A percentile compares a stretch with the other conserved stretches of the same genome.
phyloP scores from a whole-genome alignment of 148 eudicot genomes.

The Vaccinium darrowii region DNA sequence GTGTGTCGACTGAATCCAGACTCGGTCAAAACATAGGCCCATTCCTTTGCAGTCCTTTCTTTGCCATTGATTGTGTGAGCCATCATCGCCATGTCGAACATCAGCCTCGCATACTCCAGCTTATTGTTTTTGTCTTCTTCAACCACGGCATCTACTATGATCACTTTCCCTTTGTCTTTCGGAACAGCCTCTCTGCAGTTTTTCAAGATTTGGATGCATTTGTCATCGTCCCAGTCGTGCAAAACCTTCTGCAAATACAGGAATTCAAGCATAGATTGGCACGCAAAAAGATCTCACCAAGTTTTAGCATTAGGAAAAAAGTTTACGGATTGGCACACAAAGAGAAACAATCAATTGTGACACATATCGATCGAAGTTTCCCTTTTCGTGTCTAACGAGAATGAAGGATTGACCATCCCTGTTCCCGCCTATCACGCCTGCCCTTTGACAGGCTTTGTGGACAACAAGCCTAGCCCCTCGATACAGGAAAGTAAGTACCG shows the following conservation, averaged over 20 bases:
- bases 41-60: slow-evolving; percentile 63
- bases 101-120: slow-evolving; percentile 42
- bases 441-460: too few species aligned
- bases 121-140: slow-evolving; percentile 34
- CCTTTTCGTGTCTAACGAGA: too few species aligned
- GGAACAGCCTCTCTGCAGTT: slow-evolving; percentile 57
- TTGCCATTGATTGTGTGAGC: slow-evolving; percentile 74
- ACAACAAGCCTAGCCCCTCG: too few species aligned
- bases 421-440: too few species aligned
- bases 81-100: slow-evolving; percentile 80
- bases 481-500: too few species aligned
- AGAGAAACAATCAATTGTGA: too few species aligned
- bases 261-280: background rate
- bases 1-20: slow-evolving; percentile 50
- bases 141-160: slow-evolving; percentile 62
- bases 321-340: too few species aligned
- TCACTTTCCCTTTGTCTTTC: slow-evolving; percentile 54
- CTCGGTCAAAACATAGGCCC: slow-evolving; percentile 39
- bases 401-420: too few species aligned
- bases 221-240: slow-evolving; percentile 82
- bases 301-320: too few species aligned
- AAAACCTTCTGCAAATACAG: slow-evolving; percentile 49
- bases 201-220: slow-evolving; percentile 55
- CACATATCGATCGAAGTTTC: too few species aligned
- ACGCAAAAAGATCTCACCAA: too few species aligned